A percentile compares a stretch with the other conserved stretches of the same genome.
Conservation (phyloP, 106 monocot genomes). For the Dendrobium officinale region DNA sequence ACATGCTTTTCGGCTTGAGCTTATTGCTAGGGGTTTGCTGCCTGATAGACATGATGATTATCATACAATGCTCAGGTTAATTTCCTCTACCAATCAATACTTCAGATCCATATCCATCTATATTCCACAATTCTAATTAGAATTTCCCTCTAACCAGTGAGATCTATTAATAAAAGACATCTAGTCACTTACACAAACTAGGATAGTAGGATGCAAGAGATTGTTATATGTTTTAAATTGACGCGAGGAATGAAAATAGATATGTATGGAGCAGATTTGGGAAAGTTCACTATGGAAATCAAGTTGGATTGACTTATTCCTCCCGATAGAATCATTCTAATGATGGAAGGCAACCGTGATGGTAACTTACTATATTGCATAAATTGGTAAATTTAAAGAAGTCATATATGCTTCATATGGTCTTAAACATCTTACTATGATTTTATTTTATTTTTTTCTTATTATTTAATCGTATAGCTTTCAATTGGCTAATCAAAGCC, state of each 20-base stretch:
- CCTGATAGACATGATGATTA: slow-evolving; percentile 49
- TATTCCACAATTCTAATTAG: neutral
- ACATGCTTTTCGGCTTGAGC: slow-evolving; percentile 30
- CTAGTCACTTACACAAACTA: neutral
- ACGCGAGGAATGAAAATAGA: neutral
- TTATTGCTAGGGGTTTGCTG: slow-evolving; percentile 35
- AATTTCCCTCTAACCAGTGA: neutral
- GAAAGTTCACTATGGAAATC: neutral
- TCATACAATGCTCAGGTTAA: slow-evolving; percentile 50
- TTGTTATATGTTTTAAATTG: neutral
- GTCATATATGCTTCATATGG: too few species aligned
- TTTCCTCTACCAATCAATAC: neutral
- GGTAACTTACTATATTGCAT: neutral
- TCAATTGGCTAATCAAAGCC: too few species aligned
- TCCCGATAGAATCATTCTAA: neutral
- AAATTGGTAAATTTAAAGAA: too few species aligned
- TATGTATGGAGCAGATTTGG: neutral
- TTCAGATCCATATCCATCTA: neutral
- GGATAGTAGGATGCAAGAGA: neutral
- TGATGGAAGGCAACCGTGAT: neutral
- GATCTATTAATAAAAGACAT: neutral
- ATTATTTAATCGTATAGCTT: too few species aligned
- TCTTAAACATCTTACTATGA: too few species aligned
- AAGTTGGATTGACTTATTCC: neutral
- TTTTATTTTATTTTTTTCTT: too few species aligned